Base-by-base conservation (phyloP, 352 stramenopile genomes). In the Phytophthora pini region DNA sequence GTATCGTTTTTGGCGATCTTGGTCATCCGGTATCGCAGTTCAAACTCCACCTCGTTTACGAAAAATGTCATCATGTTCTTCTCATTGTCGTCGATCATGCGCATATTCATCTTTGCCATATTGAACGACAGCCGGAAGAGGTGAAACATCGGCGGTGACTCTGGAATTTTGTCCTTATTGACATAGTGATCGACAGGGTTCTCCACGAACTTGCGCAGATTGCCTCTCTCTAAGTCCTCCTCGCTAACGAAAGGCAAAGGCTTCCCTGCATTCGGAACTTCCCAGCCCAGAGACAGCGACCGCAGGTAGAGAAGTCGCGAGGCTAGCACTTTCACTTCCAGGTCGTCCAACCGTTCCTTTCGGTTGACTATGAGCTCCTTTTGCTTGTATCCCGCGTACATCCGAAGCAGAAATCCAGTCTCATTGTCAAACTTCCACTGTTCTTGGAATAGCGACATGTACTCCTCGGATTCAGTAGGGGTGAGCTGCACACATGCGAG, bases 111-210 rank as follows among this genome's bases (percentile, higher is more conserved):
- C 29, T 57, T 69, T n/a, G 32, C 27, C 64, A 93, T 76, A n/a
- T 61, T 59, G n/a, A 95, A 67, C 27, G 75, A 67, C 44, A 96
- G n/a, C 32, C 69, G 55, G 45, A 89, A 84, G 26, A 65, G 17
- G 49, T 90, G 80, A 38, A 94, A 83, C 70, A 88, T 88, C 1
- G 84, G 75, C 15, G 66, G 53, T 2, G 45, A 39, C 9, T 76
- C 71, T 2, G 65, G 78, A 17, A 86, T 71, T 12, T 79, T 65
- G 3, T 76, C 61, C 31, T 89, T 77, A 38, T 71, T 58, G 10
- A 82, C 54, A 44, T 95, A 95, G 27, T 84, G 71, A 47, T 91
- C 77, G 1, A 92, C 39, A 15, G 84, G 60, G n/a, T 75, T 89
- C 29, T 69, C 58, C n/a, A 93, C 38, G 26, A 96, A 92, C 40